Conservation (phyloP, 177 flowering plant species). For the Vitis hybrid region DNA sequence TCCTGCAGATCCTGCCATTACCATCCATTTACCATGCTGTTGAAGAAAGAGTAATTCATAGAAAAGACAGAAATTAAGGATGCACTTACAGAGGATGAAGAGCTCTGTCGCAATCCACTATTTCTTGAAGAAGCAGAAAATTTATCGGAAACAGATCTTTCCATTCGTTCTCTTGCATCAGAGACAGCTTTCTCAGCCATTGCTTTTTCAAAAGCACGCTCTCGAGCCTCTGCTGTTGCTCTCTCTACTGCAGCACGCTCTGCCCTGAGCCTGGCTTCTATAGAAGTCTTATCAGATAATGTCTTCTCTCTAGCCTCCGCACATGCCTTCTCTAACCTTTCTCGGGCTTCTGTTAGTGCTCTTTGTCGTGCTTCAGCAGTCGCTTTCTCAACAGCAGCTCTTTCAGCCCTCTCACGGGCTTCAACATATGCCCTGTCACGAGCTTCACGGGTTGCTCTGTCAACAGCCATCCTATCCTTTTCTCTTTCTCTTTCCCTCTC, state of each 20-base stretch:
- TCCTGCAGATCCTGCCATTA: conserved; percentile 37
- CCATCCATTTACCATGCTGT: background rate
- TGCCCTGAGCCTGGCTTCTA: conserved; percentile 44
- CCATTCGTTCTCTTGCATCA: conserved; percentile 44
- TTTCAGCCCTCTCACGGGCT: conserved; percentile 72
- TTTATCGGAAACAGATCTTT: conserved; percentile 57
- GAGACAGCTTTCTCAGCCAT: conserved; percentile 50
- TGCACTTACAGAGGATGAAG: conserved; percentile 33
- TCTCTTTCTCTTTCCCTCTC: conserved; percentile 56
- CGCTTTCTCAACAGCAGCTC: conserved; percentile 69
- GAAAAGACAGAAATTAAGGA: background rate
- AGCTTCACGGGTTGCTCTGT: conserved; percentile 64
- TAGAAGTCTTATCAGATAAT: conserved; percentile 45
- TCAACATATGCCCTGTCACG: conserved; percentile 71
- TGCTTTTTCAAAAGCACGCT: conserved; percentile 45
- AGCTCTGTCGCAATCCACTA: conserved; percentile 39
- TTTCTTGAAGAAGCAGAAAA: conserved; percentile 40
- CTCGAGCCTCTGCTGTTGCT: conserved; percentile 63
- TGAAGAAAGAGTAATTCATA: background rate
- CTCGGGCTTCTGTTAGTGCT: conserved; percentile 59
- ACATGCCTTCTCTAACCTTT: conserved; percentile 62
- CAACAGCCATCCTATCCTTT: conserved; percentile 65
- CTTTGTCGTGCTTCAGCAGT: conserved; percentile 62
- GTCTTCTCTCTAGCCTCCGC: conserved; percentile 53
- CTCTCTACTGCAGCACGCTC: conserved; percentile 92